Evolutionary conservation across 805 yeast genomes (phyloP), one percentile per base, ranked within the genome.

Genomic region (Scheffersomyces spartinae): DNA sequence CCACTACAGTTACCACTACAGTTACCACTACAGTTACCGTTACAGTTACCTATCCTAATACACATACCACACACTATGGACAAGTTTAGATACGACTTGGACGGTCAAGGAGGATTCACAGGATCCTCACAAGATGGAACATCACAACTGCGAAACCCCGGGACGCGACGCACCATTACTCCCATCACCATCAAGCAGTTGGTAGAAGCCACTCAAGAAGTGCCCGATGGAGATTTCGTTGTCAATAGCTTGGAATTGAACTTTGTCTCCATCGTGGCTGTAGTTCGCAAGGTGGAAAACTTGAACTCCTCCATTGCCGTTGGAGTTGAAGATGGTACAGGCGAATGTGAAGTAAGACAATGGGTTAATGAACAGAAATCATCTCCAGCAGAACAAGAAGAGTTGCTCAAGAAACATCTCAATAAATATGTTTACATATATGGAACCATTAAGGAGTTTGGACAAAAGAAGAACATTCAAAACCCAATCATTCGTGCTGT

Each of bases 101-200:
- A n/a, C n/a, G n/a, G n/a, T n/a, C n/a, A n/a, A n/a, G n/a, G n/a
- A n/a, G n/a, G n/a, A n/a, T n/a, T n/a, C n/a, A n/a, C n/a, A n/a
- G n/a, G n/a, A n/a, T n/a, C n/a, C n/a, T n/a, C n/a, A n/a, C n/a
- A n/a, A n/a, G n/a, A n/a, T n/a, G n/a, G n/a, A n/a, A n/a, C n/a
- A n/a, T n/a, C n/a, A n/a, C n/a, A n/a, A n/a, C n/a, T n/a, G n/a
- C n/a, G n/a, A n/a, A n/a, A n/a, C n/a, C n/a, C n/a, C n/a, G n/a
- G n/a, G n/a, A n/a, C n/a, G n/a, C n/a, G n/a, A n/a, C n/a, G n/a
- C n/a, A n/a, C n/a, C n/a, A n/a, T 55, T 23, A 57, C 62, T 3
- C 86, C 93, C 2, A 84, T 78, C 8, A 79, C 93, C 1, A 71
- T 80, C 39, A 79, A 77, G 42, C 81, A 76, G 47, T 63, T 80